Conservation (phyloP, 805 yeast species). For the Wickerhamiella brachini region DNA sequence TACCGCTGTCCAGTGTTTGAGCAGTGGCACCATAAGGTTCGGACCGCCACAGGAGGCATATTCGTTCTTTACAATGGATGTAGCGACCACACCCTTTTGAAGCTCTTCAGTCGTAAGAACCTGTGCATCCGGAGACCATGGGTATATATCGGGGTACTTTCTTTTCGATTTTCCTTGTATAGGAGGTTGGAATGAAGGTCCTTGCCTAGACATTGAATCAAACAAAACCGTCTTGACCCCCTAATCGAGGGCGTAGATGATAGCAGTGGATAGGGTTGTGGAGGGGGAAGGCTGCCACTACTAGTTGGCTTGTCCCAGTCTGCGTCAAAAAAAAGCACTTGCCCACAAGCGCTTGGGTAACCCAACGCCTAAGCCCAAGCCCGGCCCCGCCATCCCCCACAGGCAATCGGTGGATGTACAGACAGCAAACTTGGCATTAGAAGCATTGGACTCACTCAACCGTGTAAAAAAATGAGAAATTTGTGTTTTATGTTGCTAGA, state of each 20-base stretch:
- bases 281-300: not conserved
- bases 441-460: too few species aligned
- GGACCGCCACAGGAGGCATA: conserved; percentile 54
- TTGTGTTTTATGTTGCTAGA: too few species aligned
- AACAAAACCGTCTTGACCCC: not conserved
- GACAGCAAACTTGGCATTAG: too few species aligned
- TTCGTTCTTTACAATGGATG: conserved; percentile 50
- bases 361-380: not conserved
- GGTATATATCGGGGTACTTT: not conserved
- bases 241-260: not conserved
- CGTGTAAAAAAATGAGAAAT: too few species aligned
- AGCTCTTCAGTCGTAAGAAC: conserved; percentile 39
- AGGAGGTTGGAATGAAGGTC: not conserved
- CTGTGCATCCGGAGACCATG: conserved; percentile 6
- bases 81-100: conserved; percentile 59
- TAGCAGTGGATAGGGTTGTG: not conserved
- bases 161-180: not conserved
- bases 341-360: not conserved
- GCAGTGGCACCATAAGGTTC: conserved; percentile 26
- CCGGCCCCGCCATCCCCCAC: too few species aligned
- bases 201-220: not conserved
- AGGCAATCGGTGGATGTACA: too few species aligned
- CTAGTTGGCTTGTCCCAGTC: not conserved
- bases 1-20: conserved; percentile 29
- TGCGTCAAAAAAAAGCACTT: not conserved